Evolutionary conservation across 345 rosid genomes (phyloP), one percentile per base, ranked within the genome.

Genomic region (Jatropha curcas): DNA sequence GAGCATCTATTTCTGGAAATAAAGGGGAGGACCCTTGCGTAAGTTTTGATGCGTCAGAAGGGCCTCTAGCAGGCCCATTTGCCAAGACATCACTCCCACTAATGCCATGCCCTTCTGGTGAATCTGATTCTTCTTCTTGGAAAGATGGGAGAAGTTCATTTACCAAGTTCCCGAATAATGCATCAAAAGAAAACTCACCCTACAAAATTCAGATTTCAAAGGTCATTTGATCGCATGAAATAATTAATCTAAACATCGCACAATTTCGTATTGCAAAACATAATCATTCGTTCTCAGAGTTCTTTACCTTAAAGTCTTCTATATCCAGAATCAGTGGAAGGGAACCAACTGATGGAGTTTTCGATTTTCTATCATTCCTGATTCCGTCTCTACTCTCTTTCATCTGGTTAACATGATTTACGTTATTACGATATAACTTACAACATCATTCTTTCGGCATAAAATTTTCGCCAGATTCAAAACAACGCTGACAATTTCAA

Each of bases 111-210:
- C 88, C 92, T 68, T 90, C 92, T 30, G 74, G 75, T 11, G 86
- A 82, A 79, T 95, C 93, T 41, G 80, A 81, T 57, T 91, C 97
- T 77, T 95, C 99, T 77, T 87, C 97, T 72, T 83, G 86, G 77
- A 89, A 95, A 53, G 94, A 85, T 46, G 99, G 98, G 24, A 95
- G 89, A 22, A 86, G 88, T 65, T 87, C 87, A 56, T 90, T 92
- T 30, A 96, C 99, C 77, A 96, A 77, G 85, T 88, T 90, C 71
- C 98, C 99, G 48, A 96, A 96, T 60, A 91, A 82, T 56, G 97
- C 94, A 86, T 96, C 99, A 66, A 96, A 96, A 0, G 96, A 96
- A 82, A 96, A 96, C 60, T 96, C 98, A 48, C 99, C 99, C 99
- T 96, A 74, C 74, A 73, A 27, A 76, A 66, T 33, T 74, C 30